Percentiles rank a stretch among this genome's conserved stretches.
These are phyloP conservation scores for Exophiala alcalophila DNA, from an alignment of 2,329 filamentous ascomycete species.

Conservation along the genomic window DNA sequence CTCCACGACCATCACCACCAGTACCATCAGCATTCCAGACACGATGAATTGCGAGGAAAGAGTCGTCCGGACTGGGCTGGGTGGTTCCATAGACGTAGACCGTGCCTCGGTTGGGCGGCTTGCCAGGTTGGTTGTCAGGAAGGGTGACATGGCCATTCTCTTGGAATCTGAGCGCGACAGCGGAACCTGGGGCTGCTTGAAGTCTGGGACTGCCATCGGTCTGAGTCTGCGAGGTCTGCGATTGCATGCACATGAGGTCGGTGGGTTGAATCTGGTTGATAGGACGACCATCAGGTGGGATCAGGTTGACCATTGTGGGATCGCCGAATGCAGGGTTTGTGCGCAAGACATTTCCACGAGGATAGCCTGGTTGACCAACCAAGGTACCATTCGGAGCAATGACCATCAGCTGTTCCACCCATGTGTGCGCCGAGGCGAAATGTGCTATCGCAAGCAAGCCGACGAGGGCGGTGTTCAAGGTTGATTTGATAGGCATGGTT, in stretches of 20 bases:
- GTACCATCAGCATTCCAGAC: slow-evolving; percentile 76
- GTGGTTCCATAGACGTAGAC: slow-evolving; percentile 72
- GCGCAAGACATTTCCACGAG: slow-evolving; percentile 67
- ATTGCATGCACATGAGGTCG: slow-evolving; percentile 62
- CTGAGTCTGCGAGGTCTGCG: slow-evolving; percentile 61
- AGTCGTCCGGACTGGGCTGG: slow-evolving; percentile 58
- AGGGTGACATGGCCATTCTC: slow-evolving; percentile 75
- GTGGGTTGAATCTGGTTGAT: slow-evolving; percentile 48
- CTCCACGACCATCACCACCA: slow-evolving; percentile 75
- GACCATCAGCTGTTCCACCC: slow-evolving; percentile 73
- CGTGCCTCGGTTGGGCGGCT: slow-evolving; percentile 65
- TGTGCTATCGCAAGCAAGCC: slow-evolving; percentile 18
- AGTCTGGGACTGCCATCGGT: slow-evolving; percentile 62
- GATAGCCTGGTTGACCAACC: slow-evolving; percentile 66
- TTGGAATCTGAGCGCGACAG: slow-evolving; percentile 64
- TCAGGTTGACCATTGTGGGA: slow-evolving; percentile 57
- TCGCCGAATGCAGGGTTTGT: slow-evolving; percentile 57
- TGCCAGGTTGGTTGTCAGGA: slow-evolving; percentile 55
- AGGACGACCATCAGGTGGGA: slow-evolving; percentile 54
- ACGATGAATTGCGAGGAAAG: slow-evolving; percentile 63
- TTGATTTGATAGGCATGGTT: slow-evolving; percentile 16
- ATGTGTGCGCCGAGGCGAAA: slow-evolving; percentile 62
- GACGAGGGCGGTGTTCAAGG: slow-evolving; percentile 32
- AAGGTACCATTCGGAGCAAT: slow-evolving; percentile 73
- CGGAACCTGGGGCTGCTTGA: slow-evolving; percentile 57